These are phyloP conservation scores for Teunomyces panamensis DNA, from an alignment of 805 yeast species.

Conservation along the genomic window DNA sequence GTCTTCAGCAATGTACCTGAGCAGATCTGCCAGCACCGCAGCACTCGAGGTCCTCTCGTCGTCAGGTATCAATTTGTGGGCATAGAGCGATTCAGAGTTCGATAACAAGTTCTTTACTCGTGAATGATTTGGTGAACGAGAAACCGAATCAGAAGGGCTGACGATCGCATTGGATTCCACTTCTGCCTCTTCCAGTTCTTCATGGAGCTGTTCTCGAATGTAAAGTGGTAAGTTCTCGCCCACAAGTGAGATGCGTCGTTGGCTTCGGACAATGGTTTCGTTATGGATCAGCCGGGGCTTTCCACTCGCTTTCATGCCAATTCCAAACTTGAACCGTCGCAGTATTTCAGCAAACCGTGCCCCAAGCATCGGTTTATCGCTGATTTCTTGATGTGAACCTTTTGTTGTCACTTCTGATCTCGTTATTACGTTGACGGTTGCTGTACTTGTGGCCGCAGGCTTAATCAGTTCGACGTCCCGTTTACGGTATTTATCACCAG, in stretches of 20 bases:
- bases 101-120: constrained; percentile 32
- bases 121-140: constrained; percentile 13
- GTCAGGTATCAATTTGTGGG: constrained; percentile 11
- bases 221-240: constrained; percentile 36
- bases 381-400: neutral
- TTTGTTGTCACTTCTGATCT: constrained; percentile 16
- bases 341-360: constrained; percentile 12
- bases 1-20: constrained; percentile 25
- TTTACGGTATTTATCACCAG: neutral
- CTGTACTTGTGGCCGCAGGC: constrained; percentile 30
- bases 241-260: constrained; percentile 32
- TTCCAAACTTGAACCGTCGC: constrained; percentile 13
- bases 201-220: constrained; percentile 25
- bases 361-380: constrained; percentile 2
- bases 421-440: constrained; percentile 34
- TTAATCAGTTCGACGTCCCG: constrained; percentile 19
- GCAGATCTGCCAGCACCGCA: constrained; percentile 39
- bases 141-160: constrained; percentile 2
- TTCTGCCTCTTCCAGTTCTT: constrained; percentile 3
- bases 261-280: neutral
- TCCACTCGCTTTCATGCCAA: constrained; percentile 2
- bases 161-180: neutral
- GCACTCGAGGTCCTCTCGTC: constrained; percentile 12
- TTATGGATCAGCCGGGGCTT: no score
- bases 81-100: constrained; percentile 36